Evolutionary conservation across 2,329 filamentous ascomycete genomes (phyloP), one percentile per base, ranked within the genome.

Genomic region (Colletotrichum brevisporum): DNA sequence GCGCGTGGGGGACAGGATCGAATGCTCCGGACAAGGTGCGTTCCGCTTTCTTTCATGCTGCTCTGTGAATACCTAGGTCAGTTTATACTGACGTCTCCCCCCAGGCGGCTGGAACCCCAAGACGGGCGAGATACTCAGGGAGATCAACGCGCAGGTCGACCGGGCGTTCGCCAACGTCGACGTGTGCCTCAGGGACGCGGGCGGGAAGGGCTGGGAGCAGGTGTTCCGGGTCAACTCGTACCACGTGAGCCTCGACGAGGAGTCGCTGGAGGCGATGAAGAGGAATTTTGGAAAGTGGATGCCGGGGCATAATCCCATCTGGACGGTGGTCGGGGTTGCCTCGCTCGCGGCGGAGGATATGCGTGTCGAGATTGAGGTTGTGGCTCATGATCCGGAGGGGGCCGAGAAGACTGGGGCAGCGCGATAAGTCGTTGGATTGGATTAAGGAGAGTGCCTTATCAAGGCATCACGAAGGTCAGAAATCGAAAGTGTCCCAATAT

Each of bases 81-180:
- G 21, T 24, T 24, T 24, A 3, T 24, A 24, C 4, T 24, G 21
- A 24, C 21, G 21, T 24, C 4, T 24, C 21, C 21, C 21, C 21
- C 21, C 24, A 80, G 79, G 77, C 36, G 79, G 75, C 16, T 81
- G 78, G 79, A 68, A 79, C 36, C 76, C 74, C 16, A 39, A 75
- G 5, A 77, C 71, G 1, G 69, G 73, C 8, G 71, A 67, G 10
- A 58, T 74, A 74, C 80, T 68, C 26, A 73, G 72, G 2, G 81
- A 84, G 12, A 77, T 85, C 48, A 80, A 82, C 54, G 79, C 76
- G 0, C 79, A 88, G 60, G 84, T 88, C 54, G 84, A 85, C 57
- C 80, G 83, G 61, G 86, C 88, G 0, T 91, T 91, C 72, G 76
- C 74, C 4, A 91, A 90, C 64, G 84, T 90, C 10, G 86, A 91